These are phyloP conservation scores for Typha latifolia DNA, from an alignment of 176 grass and related monocot species.

Conservation along the genomic window DNA sequence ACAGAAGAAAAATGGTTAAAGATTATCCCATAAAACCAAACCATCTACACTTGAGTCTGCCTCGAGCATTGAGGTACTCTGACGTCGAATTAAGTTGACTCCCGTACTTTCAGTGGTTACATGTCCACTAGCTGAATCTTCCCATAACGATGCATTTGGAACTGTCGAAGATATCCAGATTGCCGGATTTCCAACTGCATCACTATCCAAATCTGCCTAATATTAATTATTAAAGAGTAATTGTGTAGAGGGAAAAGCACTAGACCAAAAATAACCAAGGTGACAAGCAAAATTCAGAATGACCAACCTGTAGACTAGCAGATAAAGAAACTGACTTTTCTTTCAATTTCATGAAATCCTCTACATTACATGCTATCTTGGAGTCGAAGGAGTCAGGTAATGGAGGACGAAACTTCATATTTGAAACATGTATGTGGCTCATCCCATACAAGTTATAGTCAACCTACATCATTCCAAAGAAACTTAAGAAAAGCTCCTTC, in stretches of 20 bases:
- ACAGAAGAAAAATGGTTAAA: constrained; percentile 18
- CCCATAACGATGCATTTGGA: constrained; percentile 45
- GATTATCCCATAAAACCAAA: constrained; percentile 10
- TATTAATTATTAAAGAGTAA: constrained; percentile 13
- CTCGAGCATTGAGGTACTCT: constrained; percentile 88
- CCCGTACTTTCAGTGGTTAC: constrained; percentile 13
- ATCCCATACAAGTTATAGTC: constrained; percentile 99
- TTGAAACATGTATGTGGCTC: constrained; percentile 85
- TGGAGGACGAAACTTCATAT: constrained; percentile 72
- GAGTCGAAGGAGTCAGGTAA: constrained; percentile 60
- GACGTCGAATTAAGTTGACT: constrained; percentile 34
- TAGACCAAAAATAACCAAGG: constrained; percentile 8
- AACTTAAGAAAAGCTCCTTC: not conserved
- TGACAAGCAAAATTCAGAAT: constrained; percentile 13
- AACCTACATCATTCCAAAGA: constrained; percentile 48
- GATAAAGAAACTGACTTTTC: constrained; percentile 20
- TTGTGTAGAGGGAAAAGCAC: constrained; percentile 5
- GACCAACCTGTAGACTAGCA: constrained; percentile 12
- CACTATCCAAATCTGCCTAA: constrained; percentile 58
- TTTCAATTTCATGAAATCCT: constrained; percentile 27
- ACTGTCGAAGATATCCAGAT: constrained; percentile 82
- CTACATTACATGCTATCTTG: constrained; percentile 27
- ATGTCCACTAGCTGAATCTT: constrained; percentile 26
- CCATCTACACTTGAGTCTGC: constrained; percentile 74
- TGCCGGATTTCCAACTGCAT: constrained; percentile 22